Evolutionary conservation across 2,329 filamentous ascomycete species (phyloP).

Genomic region (Eutypella sp.): DNA sequence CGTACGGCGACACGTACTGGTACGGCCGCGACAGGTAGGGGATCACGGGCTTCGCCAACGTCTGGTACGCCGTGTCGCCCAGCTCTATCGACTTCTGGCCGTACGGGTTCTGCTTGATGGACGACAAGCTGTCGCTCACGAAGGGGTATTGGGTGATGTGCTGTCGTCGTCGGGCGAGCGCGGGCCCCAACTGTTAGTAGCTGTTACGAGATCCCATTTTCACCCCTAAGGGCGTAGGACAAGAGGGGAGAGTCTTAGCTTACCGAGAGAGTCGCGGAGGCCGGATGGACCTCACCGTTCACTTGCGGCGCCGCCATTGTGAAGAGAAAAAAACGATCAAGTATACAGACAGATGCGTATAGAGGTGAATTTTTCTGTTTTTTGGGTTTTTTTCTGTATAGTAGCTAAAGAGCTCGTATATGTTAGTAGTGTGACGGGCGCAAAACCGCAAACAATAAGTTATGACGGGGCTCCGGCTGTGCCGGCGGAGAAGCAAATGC

Average conservation of each 20-base stretch:
- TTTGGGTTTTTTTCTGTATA: conserved; percentile 1
- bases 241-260: no score
- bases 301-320: conserved; percentile 28
- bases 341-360: not conserved
- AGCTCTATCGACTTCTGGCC: conserved; percentile 78
- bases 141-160: conserved; percentile 82
- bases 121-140: conserved; percentile 70
- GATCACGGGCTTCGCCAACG: conserved; percentile 71
- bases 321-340: conserved; percentile 2
- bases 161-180: no score
- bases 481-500: no score
- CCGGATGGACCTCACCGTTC: conserved; percentile 27
- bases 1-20: conserved; percentile 77
- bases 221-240: no score
- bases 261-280: conserved; percentile 29
- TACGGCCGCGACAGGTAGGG: conserved; percentile 77
- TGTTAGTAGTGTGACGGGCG: conserved; percentile 2
- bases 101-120: conserved; percentile 76
- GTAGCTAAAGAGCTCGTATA: not conserved
- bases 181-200: no score
- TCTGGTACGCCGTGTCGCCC: conserved; percentile 68
- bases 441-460: conserved; percentile 4
- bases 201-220: no score
- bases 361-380: no score
- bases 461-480: no score